Evolutionary conservation across 2,329 filamentous ascomycete species (phyloP), one percentile per base, ranked within the genome.

Genomic region (Trichoderma cornu-damae): DNA sequence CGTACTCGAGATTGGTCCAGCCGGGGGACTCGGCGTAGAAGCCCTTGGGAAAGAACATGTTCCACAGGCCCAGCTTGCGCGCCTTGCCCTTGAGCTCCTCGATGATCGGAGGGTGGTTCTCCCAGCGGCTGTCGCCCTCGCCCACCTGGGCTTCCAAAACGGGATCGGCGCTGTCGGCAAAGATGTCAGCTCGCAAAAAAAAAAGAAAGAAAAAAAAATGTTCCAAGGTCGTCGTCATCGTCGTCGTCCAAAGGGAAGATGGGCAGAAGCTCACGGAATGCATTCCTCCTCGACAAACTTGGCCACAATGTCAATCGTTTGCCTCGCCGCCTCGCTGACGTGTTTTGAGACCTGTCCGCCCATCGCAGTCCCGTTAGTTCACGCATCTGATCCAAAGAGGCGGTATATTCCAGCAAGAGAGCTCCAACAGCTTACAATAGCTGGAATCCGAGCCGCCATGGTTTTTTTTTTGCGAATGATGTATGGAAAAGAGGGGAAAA

Each of bases 271-370:
- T 75, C 71, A 86, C 83, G 88, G 88, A 64, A 91, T 87, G 72
- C 89, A 99, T 79, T 96, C 92, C 74, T 96, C 92, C 70, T 97
- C 89, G 65, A 99, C 94, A 68, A 99, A 99, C 73, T 91, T 90
- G 78, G 93, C 90, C 64, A 99, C 89, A 63, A 90, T 70, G 69
- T 96, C 92, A 64, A 96, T 78, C 28, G 88, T 89, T 79, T 88
- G 85, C 76, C 87, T 89, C 52, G 92, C 92, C 67, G 84, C 80
- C 60, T 95, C 90, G 75, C 90, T 95, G 64, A 96, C 89, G 71
- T 80, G 78, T 66, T 79, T 68, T 56, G 71, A 68, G 57, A 76
- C 77, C 79, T 81, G 28, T 20, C 1, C 4, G 26, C 12, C 20
- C 16, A 54, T 37, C 16, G 32, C 40, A 7, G 22, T 30, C 4